phyloP scores from a whole-genome alignment of 768 basidiomycete species.

The Collybia sordida region DNA sequence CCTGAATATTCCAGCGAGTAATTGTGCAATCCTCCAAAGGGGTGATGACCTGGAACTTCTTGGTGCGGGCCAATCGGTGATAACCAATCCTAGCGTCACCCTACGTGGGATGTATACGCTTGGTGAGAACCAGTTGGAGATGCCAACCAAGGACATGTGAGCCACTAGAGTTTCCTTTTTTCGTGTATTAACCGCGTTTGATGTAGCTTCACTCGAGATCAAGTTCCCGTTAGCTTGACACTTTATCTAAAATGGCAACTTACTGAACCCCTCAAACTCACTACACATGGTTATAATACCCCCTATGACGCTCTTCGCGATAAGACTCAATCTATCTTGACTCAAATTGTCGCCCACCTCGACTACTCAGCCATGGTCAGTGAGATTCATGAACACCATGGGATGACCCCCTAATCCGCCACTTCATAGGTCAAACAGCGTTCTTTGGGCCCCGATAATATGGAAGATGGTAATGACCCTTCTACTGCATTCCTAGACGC shows the following conservation, averaged over 20 bases:
- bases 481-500: conserved; percentile 83
- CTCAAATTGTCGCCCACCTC: conserved; percentile 82
- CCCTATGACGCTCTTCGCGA: conserved; percentile 78
- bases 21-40: conserved; percentile 82
- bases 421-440: conserved; percentile 68
- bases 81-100: conserved; percentile 83
- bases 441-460: conserved; percentile 70
- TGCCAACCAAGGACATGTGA: conserved; percentile 87
- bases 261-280: conserved; percentile 57
- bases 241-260: conserved; percentile 81
- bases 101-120: conserved; percentile 77
- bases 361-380: conserved; percentile 46
- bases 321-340: conserved; percentile 85
- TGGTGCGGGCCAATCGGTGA: conserved; percentile 80
- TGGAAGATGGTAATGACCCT: conserved; percentile 68
- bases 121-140: conserved; percentile 82
- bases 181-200: not conserved
- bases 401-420: not conserved
- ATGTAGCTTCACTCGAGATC: conserved; percentile 76
- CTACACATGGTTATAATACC: conserved; percentile 82
- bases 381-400: not conserved
- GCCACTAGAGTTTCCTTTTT: conserved; percentile 18
- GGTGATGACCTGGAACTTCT: conserved; percentile 80
- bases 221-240: conserved; percentile 81
- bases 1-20: conserved; percentile 82